Conservation (phyloP, 2,329 filamentous ascomycete species). For the Nothophoma quercina region DNA sequence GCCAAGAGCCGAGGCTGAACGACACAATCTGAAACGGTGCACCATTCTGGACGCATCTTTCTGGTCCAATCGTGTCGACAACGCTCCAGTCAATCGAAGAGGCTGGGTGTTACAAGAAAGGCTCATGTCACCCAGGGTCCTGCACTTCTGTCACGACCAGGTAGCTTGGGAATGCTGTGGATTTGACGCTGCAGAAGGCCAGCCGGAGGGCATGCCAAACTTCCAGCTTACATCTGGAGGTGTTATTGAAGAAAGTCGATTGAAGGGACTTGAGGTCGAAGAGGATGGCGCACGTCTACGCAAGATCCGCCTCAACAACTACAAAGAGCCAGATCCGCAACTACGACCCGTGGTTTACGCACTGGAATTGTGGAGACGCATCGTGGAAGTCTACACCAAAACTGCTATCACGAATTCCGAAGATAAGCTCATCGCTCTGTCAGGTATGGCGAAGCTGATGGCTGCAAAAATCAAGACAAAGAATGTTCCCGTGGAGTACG, state of each 20-base stretch:
- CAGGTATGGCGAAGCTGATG: not conserved
- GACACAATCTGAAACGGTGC: not conserved
- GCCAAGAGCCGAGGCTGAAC: not conserved
- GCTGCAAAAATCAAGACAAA: not conserved
- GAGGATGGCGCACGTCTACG: not conserved
- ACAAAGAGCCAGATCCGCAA: not conserved
- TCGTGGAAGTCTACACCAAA: not conserved
- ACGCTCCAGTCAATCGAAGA: slow-evolving; percentile 26
- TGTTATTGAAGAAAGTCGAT: not conserved
- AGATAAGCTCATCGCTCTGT: slow-evolving; percentile 4
- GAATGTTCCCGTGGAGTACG: not conserved
- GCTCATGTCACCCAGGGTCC: slow-evolving; percentile 26
- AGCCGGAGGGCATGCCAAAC: not conserved
- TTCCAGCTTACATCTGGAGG: not conserved
- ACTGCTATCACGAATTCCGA: not conserved
- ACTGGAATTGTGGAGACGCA: not conserved
- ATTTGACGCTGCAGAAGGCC: not conserved
- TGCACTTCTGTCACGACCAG: slow-evolving; percentile 31
- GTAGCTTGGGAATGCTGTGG: slow-evolving; percentile 33
- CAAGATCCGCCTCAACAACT: not conserved
- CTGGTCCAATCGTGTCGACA: slow-evolving; percentile 25
- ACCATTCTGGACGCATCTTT: not conserved
- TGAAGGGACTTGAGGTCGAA: not conserved
- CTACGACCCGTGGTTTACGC: not conserved
- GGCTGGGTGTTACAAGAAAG: slow-evolving; percentile 37